phyloP scores from a whole-genome alignment of 352 stramenopile genomes.

The Elongisporangium anandrum region DNA sequence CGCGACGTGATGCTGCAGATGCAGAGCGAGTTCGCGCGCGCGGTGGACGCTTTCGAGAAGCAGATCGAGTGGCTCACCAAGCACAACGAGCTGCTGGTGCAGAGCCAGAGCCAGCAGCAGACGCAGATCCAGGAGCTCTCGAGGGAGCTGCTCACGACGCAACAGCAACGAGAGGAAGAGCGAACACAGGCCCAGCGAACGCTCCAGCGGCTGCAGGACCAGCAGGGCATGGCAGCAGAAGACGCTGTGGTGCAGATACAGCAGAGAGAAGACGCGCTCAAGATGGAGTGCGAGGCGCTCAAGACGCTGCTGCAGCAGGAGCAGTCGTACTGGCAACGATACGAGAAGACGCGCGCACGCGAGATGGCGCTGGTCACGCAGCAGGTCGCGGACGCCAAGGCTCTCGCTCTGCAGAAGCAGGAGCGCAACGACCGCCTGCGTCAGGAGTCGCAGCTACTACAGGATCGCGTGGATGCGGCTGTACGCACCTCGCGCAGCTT shows the following conservation, averaged over 20 bases:
- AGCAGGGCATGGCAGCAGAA: slow-evolving; percentile 14
- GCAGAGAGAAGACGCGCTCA: slow-evolving; percentile 17
- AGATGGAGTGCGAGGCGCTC: slow-evolving; percentile 28
- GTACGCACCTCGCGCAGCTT: slow-evolving; percentile 43
- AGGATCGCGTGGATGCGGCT: slow-evolving; percentile 43
- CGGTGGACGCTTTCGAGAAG: slow-evolving; percentile 51
- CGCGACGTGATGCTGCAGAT: slow-evolving; percentile 49
- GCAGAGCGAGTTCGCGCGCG: slow-evolving; percentile 54
- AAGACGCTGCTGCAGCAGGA: slow-evolving; percentile 43
- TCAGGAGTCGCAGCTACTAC: slow-evolving; percentile 36
- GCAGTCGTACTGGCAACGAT: slow-evolving; percentile 36
- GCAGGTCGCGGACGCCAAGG: slow-evolving; percentile 25
- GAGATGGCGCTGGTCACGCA: slow-evolving; percentile 28
- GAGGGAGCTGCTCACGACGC: slow-evolving; percentile 7
- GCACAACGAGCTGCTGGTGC: slow-evolving; percentile 45
- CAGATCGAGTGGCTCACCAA: slow-evolving; percentile 34
- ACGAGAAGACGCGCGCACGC: slow-evolving; percentile 12
- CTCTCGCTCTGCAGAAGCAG: slow-evolving; percentile 20
- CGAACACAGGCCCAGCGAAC: slow-evolving; percentile 5
- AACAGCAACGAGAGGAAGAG: slow-evolving; percentile 7
- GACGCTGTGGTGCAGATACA: slow-evolving; percentile 12
- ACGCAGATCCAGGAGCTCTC: slow-evolving; percentile 5
- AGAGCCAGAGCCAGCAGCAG: slow-evolving; percentile 11
- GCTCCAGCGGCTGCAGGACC: slow-evolving; percentile 13
- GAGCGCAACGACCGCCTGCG: slow-evolving; percentile 29